A percentile compares a stretch with the other conserved stretches of the same genome.
phyloP scores from a whole-genome alignment of 176 grass and related monocot species.

The Lolium multiflorum region DNA sequence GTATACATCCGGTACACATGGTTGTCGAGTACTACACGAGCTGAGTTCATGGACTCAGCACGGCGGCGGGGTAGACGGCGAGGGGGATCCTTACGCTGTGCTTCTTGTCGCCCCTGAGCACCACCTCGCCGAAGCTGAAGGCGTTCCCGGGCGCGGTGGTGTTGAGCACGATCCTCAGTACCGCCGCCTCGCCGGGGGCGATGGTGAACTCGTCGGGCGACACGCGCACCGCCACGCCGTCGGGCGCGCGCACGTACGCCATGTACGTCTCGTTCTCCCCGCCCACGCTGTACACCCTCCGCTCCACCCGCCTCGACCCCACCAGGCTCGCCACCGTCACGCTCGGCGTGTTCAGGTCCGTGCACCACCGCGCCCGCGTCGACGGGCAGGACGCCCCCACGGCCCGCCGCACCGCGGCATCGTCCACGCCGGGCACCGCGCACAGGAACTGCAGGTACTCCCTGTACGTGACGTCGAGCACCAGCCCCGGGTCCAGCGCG shows the following conservation, averaged over 20 bases:
- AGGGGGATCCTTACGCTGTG: conserved; percentile 75
- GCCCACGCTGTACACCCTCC: conserved; percentile 63
- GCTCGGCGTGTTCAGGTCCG: conserved; percentile 78
- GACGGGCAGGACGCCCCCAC: conserved; percentile 64
- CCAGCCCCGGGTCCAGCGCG: conserved; percentile 70
- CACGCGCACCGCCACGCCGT: conserved; percentile 65
- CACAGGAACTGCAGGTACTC: conserved; percentile 82
- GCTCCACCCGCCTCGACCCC: conserved; percentile 63
- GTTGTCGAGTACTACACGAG: background rate
- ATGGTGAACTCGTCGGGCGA: conserved; percentile 58
- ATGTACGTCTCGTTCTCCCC: conserved; percentile 61
- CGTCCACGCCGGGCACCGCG: conserved; percentile 67
- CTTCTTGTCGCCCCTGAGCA: conserved; percentile 67
- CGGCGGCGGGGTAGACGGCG: conserved; percentile 60
- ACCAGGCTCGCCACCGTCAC: conserved; percentile 78
- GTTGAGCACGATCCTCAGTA: conserved; percentile 60
- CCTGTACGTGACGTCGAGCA: conserved; percentile 59
- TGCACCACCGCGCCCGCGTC: conserved; percentile 51
- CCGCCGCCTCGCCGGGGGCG: conserved; percentile 49
- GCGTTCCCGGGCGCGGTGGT: conserved; percentile 52
- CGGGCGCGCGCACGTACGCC: conserved; percentile 61
- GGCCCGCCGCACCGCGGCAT: conserved; percentile 51
- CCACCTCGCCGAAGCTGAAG: conserved; percentile 80
- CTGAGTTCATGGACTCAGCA: conserved; percentile 34
- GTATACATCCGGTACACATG: background rate